Evolutionary conservation across 257 asterid genomes (phyloP).

Genomic region (Jacaranda copaia): DNA sequence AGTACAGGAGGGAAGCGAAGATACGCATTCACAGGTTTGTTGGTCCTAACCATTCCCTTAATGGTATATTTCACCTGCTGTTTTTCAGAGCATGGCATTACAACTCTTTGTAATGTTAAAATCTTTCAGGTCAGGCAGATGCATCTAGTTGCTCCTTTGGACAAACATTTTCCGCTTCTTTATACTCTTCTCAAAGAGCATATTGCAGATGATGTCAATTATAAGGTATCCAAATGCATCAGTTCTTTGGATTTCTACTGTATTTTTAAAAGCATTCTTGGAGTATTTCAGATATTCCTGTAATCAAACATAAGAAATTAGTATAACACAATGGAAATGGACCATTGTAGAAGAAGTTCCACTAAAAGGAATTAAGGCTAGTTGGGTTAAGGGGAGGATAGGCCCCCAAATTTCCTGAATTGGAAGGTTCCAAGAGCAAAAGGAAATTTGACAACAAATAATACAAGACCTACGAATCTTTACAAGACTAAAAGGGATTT

Average conservation of each 20-base stretch:
- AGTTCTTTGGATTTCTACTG: neutral
- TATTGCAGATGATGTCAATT: conserved; percentile 83
- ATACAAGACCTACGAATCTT: no score
- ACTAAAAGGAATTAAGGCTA: no score
- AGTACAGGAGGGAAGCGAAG: conserved; percentile 92
- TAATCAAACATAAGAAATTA: neutral
- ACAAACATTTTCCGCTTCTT: conserved; percentile 78
- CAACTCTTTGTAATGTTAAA: neutral
- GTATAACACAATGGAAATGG: no score
- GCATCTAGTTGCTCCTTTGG: conserved; percentile 83
- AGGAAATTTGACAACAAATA: no score
- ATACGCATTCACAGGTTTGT: conserved; percentile 88
- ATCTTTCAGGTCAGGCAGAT: conserved; percentile 80
- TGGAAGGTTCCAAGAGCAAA: no score
- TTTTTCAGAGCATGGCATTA: neutral
- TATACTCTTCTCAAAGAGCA: conserved; percentile 80
- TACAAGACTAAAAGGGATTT: no score
- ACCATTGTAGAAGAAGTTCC: no score
- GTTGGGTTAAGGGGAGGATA: no score
- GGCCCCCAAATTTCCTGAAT: no score
- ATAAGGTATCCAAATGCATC: conserved; percentile 61
- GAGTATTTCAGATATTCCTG: neutral
- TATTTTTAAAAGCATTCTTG: conserved; percentile 1
- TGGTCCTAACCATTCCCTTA: neutral
- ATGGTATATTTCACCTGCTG: conserved; percentile 1